These are phyloP conservation scores for Arctostaphylos glauca DNA, from an alignment of 148 eudicot genomes.

Conservation along the genomic window DNA sequence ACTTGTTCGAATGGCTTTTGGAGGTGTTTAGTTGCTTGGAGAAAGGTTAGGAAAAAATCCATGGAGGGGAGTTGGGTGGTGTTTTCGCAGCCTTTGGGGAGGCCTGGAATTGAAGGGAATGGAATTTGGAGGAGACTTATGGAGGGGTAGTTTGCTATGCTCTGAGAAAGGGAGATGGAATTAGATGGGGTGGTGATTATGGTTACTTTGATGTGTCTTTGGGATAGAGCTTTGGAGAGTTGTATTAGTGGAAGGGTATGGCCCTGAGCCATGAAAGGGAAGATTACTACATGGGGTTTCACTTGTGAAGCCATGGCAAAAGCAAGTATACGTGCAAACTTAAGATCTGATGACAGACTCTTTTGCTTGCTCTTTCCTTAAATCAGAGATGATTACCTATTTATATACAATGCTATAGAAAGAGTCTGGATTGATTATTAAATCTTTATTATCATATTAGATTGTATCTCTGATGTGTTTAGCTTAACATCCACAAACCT, in stretches of 20 bases:
- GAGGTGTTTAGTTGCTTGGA: conserved; percentile 29
- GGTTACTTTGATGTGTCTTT: conserved; percentile 18
- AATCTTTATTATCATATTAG: too few species aligned
- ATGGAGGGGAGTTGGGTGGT: conserved; percentile 29
- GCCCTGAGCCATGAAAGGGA: conserved; percentile 42
- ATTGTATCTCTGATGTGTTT: too few species aligned
- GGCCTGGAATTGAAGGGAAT: conserved; percentile 6
- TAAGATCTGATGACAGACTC: too few species aligned
- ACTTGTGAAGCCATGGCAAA: conserved; percentile 23
- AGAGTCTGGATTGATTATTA: too few species aligned
- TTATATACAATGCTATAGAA: too few species aligned
- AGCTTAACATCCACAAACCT: too few species aligned
- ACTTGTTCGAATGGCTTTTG: conserved; percentile 26
- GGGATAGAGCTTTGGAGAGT: conserved; percentile 29
- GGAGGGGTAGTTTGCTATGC: not conserved
- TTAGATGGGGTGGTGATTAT: conserved; percentile 30
- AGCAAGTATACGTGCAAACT: not conserved
- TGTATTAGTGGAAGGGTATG: conserved; percentile 36
- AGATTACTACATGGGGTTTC: conserved; percentile 21
- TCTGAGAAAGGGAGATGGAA: conserved; percentile 12
- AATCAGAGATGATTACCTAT: too few species aligned
- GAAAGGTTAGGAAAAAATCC: conserved; percentile 26
- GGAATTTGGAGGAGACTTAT: too few species aligned
- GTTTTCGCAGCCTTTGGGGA: conserved; percentile 38
- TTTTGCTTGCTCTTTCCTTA: too few species aligned